Evolutionary conservation across 345 rosid genomes (phyloP).

Genomic region (Eucalyptus polybractea): DNA sequence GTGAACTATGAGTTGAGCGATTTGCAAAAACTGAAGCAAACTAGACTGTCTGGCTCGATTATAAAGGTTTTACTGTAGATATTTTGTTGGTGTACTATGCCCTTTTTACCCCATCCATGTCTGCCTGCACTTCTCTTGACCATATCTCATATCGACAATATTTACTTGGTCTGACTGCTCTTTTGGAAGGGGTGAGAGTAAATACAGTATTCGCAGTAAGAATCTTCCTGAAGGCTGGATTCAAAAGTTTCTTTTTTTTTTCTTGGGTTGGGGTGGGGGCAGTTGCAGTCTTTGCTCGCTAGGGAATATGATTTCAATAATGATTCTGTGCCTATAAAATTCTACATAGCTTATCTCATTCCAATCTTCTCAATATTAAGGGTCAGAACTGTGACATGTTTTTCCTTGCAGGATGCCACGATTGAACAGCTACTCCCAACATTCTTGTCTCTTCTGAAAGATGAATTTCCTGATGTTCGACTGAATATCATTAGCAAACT

Average conservation of each 20-base stretch:
- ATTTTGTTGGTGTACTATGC: background rate
- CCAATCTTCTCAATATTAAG: background rate
- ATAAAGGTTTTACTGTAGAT: background rate
- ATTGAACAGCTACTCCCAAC: constrained; percentile 91
- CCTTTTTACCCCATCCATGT: background rate
- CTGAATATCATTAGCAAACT: constrained; percentile 94
- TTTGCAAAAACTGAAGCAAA: background rate
- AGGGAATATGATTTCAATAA: background rate
- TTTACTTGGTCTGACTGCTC: background rate
- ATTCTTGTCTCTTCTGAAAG: constrained; percentile 87
- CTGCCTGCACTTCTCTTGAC: background rate
- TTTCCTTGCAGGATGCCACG: constrained; percentile 56
- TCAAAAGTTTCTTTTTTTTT: background rate
- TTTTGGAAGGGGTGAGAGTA: background rate
- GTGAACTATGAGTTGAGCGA: background rate
- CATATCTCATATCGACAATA: background rate
- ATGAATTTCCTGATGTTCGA: constrained; percentile 94
- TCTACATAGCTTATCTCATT: background rate
- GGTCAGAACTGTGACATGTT: background rate
- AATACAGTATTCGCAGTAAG: background rate
- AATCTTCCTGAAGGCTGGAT: background rate
- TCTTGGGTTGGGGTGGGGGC: background rate
- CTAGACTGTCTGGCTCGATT: background rate
- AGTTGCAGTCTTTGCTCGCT: background rate
- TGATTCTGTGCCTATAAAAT: background rate